Base-by-base conservation (phyloP, 495 filamentous ascomycete genomes). In the Penicillium ochrochloron region DNA sequence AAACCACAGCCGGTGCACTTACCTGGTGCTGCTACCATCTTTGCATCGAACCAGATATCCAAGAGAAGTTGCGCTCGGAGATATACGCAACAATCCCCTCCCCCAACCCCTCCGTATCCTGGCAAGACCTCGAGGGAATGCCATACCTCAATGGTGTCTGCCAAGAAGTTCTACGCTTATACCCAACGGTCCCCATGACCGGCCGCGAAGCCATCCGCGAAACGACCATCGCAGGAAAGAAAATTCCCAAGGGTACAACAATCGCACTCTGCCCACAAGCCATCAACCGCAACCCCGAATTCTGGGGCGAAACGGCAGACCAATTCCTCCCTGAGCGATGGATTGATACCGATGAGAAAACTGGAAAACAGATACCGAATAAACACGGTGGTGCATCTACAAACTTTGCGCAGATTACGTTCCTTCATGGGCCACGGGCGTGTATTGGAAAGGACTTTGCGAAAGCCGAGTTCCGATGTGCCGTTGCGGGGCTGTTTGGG, bases 1-100 rank as follows among this genome's bases (percentile, higher is more conserved):
- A 84, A 74, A 84, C 82, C 25, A 83, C 81, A 2, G 80, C 81
- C 27, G 76, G 76, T 21, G 79, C 83, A 23, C 72, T 85, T 23
- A 80, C 80, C 44, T 84, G 81, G 79, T 71, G 77, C 12, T 74
- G 75, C 27, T 80, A 80, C 59, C 76, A 84, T 21, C 72, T 84
- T 4, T 70, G 75, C 61, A 73, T 69, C 17, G 65, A 84, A 57
- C 79, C 80, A 17, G 63, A 78, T 3, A 67, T 79, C 2, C 82
- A 85, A 68, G 68, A 54, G 5, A 71, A 70, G 0, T 75, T 84
- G 1, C 80, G 81, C 23, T 59, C 71, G 4, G 82, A 84, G 70
- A 72, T 83, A 57, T 77, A 74, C 53, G 59, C 66, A 0, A 62
- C 61, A 1, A 76, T 82, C 50, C 75, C 76, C 44, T 71, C 74